Evolutionary conservation across 768 basidiomycete species (phyloP), one percentile per base, ranked within the genome.

Genomic region (Auriculariales sp.): DNA sequence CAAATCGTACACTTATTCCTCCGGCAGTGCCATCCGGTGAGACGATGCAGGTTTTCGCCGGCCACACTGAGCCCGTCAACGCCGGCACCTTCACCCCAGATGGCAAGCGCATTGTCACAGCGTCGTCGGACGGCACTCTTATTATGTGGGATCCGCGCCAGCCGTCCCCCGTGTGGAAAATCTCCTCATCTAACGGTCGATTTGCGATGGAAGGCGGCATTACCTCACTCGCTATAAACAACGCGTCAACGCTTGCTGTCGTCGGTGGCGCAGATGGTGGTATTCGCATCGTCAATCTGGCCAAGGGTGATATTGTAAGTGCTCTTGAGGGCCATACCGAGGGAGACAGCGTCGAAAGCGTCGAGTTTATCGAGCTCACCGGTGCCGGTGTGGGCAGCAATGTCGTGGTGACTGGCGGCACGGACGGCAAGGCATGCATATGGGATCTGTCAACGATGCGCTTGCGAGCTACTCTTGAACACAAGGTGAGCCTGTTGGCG

Each of bases 21-120:
- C 6, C 22, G n/a, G 7, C 62, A 97, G 94, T 99, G 27, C 95
- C 95, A 2, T 86, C 84, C 4, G 95, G 95, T 35, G 85, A 78
- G 55, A 93, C 83, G 47, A 93, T 99, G 85, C 86, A 92, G 60
- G 93, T 98, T 6, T 89, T 98, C 57, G 84, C 88, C 2, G 90
- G 90, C 0, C 95, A 99, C 64, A 79, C 78, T 0, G 78, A 83
- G 4, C 66, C 91, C 4, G 81, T 91, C 3, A 82, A 87, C 44
- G 83, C 84, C 52, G 93, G 94, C 42, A 75, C 81, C 56, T 98
- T 94, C 66, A 92, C 90, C 0, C 89, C 93, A 10, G 88, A 92
- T 62, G 92, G 91, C 54, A 93, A 93, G 71, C 75, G 81, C 52
- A 85, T 99, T 53, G 66, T 97, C 24, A 89, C 93, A 9, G 86